Base-by-base conservation (phyloP, 192 early-diverging fungal genomes). In the Coemansia sp. region DNA sequence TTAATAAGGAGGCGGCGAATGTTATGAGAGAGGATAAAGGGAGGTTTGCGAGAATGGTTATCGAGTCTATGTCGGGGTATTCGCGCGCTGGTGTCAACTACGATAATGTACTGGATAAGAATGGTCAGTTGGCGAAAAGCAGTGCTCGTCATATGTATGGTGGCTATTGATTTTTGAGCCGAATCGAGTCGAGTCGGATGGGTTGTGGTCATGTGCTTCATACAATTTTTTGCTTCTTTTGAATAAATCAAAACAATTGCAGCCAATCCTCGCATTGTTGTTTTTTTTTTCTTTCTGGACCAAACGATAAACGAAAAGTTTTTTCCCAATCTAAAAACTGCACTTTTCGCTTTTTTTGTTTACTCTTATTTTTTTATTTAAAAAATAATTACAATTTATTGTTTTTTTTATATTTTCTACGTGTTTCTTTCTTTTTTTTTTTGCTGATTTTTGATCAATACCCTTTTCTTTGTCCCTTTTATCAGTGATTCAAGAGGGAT, bases 1-100 rank as follows among this genome's bases (percentile, higher is more conserved):
- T 99, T 8, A 97, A 99, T 86, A 99, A 96, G 86, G 94, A 92
- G 31, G 96, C 96, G 3, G 96, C 96, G 2, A 85, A 89, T 45
- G 88, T 89, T 54, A 85, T 98, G 80, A 78, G 88, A 55, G 68
- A 76, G 6, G 90, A 94, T 67, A 75, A 89, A 33, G 65, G 64
- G 25, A 76, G 77, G 34, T 98, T 98, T 84, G 89, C 86, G 42
- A 61, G 69, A 48, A 93, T 91, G 42, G 96, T 98, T 14, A 77
- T 74, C 20, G 83, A 81, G 31, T 73, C 90, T n/a, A 92, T 97
- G 87, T 67, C 80, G 3, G 96, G 96, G 16, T 89, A 89, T n/a
- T 60, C 60, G 17, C 66, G 94, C 34, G 88, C 88, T 64, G 83
- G 85, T 11, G 79, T 90, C 16, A 64, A 67, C 30, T 97, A 90